Evolutionary conservation across 208 protist species (phyloP).

Genomic region (Leishmania major): DNA sequence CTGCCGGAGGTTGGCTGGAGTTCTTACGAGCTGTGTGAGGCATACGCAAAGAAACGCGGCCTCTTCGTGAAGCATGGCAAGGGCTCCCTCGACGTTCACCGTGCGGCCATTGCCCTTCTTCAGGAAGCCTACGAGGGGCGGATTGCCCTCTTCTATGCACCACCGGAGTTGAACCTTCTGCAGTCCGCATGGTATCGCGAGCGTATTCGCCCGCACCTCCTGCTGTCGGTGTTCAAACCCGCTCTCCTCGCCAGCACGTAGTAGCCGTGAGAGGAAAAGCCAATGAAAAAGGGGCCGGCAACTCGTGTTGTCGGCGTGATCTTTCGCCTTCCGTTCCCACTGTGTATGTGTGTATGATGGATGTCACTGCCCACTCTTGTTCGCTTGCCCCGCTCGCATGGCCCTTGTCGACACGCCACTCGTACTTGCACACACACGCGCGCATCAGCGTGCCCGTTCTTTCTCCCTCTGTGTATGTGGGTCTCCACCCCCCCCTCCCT

Average conservation of each 20-base stretch:
- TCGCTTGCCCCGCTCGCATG: not conserved
- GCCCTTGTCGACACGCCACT: not conserved
- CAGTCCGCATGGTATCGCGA: constrained; percentile 49
- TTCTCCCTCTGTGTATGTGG: too few relatives aligned
- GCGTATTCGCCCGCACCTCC: constrained; percentile 43
- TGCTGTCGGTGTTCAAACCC: constrained; percentile 37
- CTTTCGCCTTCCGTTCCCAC: not conserved
- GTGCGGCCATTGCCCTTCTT: constrained; percentile 88
- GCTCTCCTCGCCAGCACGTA: not conserved
- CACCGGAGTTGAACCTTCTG: constrained; percentile 67
- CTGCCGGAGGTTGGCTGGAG: constrained; percentile 71
- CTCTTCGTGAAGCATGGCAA: constrained; percentile 89
- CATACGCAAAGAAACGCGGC: constrained; percentile 90
- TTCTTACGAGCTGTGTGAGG: constrained; percentile 91
- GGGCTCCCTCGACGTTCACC: constrained; percentile 86
- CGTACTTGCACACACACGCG: not conserved
- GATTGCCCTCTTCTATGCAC: constrained; percentile 84
- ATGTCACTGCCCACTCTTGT: not conserved
- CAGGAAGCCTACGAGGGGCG: constrained; percentile 91
- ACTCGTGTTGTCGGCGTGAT: not conserved
- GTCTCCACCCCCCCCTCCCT: not conserved
- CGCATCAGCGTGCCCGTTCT: not conserved
- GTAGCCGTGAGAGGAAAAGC: not conserved
- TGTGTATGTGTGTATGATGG: not conserved
- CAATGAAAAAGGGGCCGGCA: not conserved